phyloP scores from a whole-genome alignment of 805 yeast species.

The Candida chauliodis region DNA sequence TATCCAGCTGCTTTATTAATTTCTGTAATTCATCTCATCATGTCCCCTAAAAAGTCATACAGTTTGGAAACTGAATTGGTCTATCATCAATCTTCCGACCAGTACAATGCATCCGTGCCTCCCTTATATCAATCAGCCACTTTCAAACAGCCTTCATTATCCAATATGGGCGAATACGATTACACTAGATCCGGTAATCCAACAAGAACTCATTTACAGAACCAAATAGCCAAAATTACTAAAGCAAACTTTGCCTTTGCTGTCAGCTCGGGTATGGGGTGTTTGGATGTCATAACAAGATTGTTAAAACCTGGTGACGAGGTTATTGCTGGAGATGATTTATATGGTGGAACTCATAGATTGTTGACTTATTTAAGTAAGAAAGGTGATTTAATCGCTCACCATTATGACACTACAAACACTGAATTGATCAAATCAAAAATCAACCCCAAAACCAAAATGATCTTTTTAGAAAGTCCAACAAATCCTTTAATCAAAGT shows the following conservation, averaged over 20 bases:
- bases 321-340: conserved; percentile 90
- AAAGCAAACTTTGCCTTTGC: conserved; percentile 74
- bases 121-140: conserved; percentile 95
- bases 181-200: conserved; percentile 94
- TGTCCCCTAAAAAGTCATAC: conserved; percentile 35
- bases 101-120: conserved; percentile 74
- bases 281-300: conserved; percentile 79
- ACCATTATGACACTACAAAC: conserved; percentile 80
- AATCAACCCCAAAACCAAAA: conserved; percentile 55
- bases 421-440: conserved; percentile 55
- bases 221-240: conserved; percentile 75
- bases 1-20: not conserved
- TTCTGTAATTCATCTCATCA: not conserved
- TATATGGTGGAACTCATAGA: conserved; percentile 92
- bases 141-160: conserved; percentile 72
- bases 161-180: conserved; percentile 67
- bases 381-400: conserved; percentile 61
- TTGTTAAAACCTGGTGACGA: conserved; percentile 79
- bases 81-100: conserved; percentile 56
- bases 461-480: conserved; percentile 87
- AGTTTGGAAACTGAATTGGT: conserved; percentile 71
- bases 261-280: conserved; percentile 90
- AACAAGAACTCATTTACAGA: conserved; percentile 76
- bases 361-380: conserved; percentile 67
- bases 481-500: conserved; percentile 92